A percentile compares a stretch with the other conserved stretches of the same genome.
These are phyloP conservation scores for Candida rishiriensis DNA, from an alignment of 805 yeast species.

Conservation along the genomic window DNA sequence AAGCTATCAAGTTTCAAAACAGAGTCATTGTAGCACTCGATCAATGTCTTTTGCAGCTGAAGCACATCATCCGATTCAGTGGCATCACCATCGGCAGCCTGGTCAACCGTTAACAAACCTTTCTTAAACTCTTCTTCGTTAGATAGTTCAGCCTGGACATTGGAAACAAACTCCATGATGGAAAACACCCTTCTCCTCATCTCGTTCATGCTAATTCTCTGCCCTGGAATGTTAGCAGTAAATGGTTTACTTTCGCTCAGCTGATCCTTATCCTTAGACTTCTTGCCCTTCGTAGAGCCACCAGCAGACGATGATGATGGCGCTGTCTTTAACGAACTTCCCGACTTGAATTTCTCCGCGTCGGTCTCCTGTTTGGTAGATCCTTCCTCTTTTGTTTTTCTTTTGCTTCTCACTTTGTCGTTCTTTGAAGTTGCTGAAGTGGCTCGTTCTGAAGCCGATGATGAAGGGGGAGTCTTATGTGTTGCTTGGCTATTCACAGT, in stretches of 20 bases:
- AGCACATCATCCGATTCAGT: slow-evolving; percentile 21
- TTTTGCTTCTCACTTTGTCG: slow-evolving; percentile 13
- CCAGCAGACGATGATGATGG: background rate
- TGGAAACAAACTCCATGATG: slow-evolving; percentile 82
- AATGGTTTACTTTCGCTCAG: slow-evolving; percentile 65
- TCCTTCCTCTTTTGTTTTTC: slow-evolving; percentile 12
- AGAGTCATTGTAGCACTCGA: slow-evolving; percentile 53
- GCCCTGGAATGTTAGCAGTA: slow-evolving; percentile 79
- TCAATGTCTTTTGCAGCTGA: slow-evolving; percentile 34
- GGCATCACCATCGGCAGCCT: slow-evolving; percentile 31
- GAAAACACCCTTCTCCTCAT: slow-evolving; percentile 87
- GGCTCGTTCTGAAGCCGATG: slow-evolving; percentile 16
- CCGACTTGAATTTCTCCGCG: too few relatives aligned
- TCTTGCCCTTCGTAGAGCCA: slow-evolving; percentile 11
- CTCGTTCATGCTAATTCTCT: slow-evolving; percentile 70
- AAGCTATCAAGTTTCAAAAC: slow-evolving; percentile 64
- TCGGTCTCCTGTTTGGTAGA: too few relatives aligned
- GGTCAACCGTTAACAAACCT: slow-evolving; percentile 19
- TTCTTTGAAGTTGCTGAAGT: slow-evolving; percentile 7
- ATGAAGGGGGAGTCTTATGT: slow-evolving; percentile 15
- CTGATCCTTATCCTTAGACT: slow-evolving; percentile 22
- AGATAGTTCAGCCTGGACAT: slow-evolving; percentile 80
- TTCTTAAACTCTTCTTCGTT: slow-evolving; percentile 62
- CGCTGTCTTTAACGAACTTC: too few relatives aligned
- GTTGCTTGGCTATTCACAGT: slow-evolving; percentile 8